Evolutionary conservation across 257 asterid species (phyloP).

Genomic region (Hygrophila difformis): DNA sequence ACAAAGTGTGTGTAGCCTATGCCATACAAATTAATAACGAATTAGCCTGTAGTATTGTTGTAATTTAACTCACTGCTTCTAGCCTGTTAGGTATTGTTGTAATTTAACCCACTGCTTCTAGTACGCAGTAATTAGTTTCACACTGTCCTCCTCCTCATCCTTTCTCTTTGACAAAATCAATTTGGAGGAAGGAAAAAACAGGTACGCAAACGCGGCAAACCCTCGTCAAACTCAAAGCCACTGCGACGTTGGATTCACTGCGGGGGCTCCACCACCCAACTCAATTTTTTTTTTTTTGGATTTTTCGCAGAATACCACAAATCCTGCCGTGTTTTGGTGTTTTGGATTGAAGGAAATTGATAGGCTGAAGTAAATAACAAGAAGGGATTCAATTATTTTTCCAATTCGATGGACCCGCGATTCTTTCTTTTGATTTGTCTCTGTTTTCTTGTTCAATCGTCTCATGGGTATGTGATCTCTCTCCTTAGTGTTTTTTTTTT

Average conservation of each 20-base stretch:
- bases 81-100: too few relatives aligned
- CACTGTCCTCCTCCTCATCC: too few relatives aligned
- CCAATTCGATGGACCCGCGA: constrained; percentile 34
- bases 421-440: constrained; percentile 29
- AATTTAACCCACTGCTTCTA: too few relatives aligned
- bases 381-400: not conserved
- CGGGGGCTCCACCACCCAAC: not conserved
- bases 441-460: constrained; percentile 31
- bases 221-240: not conserved
- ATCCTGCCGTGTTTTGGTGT: not conserved
- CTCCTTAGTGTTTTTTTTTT: not conserved
- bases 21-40: too few relatives aligned
- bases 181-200: too few relatives aligned
- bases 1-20: too few relatives aligned
- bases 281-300: not conserved
- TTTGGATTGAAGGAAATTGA: not conserved
- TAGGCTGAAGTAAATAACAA: not conserved
- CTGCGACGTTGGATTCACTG: not conserved
- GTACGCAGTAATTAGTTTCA: too few relatives aligned
- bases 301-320: too few relatives aligned
- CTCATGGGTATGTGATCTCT: constrained; percentile 31
- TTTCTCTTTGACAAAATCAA: too few relatives aligned
- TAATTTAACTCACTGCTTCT: too few relatives aligned
- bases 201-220: not conserved
- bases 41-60: too few relatives aligned